phyloP scores from a whole-genome alignment of 257 asterid species.

The Avicennia marina region DNA sequence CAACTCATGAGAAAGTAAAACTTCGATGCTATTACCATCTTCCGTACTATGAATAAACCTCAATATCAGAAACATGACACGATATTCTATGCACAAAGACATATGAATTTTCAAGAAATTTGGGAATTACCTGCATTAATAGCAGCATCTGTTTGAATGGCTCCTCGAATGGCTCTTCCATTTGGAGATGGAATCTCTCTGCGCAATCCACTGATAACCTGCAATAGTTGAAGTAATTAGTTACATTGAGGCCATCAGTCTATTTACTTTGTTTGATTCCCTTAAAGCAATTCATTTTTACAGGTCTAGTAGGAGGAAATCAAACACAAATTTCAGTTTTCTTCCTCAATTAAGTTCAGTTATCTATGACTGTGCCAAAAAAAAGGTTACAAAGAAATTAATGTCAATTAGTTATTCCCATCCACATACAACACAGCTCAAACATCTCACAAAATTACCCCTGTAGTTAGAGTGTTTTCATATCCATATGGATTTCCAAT shows the following conservation, averaged over 20 bases:
- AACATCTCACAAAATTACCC: slow-evolving; percentile 42
- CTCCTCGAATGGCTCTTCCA: slow-evolving; percentile 83
- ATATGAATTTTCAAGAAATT: neutral
- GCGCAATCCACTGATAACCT: slow-evolving; percentile 91
- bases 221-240: slow-evolving; percentile 8
- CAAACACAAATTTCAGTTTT: neutral
- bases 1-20: no score
- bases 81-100: neutral
- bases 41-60: neutral
- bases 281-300: no score
- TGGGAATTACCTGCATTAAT: slow-evolving; percentile 68
- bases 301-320: neutral
- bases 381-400: neutral
- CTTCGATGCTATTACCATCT: no score
- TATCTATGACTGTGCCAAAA: neutral
- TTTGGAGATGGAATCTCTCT: slow-evolving; percentile 95
- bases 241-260: neutral
- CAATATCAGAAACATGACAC: neutral
- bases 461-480: slow-evolving; percentile 83
- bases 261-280: no score
- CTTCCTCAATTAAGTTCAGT: neutral
- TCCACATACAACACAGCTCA: neutral
- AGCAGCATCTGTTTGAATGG: slow-evolving; percentile 93
- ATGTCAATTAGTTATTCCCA: neutral
- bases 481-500: slow-evolving; percentile 90